A percentile compares a stretch with the other conserved stretches of the same genome.
Evolutionary conservation across 225 moss, liverwort and hornwort species (phyloP).

Genomic region (Pleurozium schreberi): DNA sequence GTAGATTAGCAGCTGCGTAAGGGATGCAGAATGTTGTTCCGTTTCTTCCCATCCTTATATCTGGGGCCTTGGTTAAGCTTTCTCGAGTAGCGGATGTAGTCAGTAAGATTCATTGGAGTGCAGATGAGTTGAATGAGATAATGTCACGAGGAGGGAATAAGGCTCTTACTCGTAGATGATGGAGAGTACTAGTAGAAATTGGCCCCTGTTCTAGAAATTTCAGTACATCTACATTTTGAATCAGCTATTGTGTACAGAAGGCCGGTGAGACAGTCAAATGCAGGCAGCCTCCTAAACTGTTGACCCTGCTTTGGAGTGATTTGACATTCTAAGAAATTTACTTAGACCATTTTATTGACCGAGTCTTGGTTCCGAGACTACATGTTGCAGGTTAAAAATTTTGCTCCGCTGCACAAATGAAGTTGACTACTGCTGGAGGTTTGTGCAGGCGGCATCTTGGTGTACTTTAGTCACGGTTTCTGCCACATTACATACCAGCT

Average conservation of each 20-base stretch:
- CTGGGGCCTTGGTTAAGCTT: conserved; percentile 13
- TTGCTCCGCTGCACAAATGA: neutral
- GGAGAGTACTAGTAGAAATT: conserved; percentile 27
- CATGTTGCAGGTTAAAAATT: conserved; percentile 3
- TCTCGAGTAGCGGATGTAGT: conserved; percentile 32
- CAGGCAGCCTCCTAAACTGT: conserved; percentile 25
- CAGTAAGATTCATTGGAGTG: conserved; percentile 24
- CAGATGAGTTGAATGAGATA: conserved; percentile 24
- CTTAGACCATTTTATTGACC: conserved; percentile 19
- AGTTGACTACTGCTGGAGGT: conserved; percentile 5
- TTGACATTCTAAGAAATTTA: conserved; percentile 30
- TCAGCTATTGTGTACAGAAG: conserved; percentile 29
- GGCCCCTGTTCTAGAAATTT: conserved; percentile 15
- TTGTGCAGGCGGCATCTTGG: conserved; percentile 5
- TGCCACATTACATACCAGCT: neutral
- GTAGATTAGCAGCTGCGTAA: conserved; percentile 32
- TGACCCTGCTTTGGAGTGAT: conserved; percentile 26
- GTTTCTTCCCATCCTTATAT: conserved; percentile 13
- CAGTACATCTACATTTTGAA: conserved; percentile 45
- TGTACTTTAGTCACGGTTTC: neutral
- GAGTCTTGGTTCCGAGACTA: conserved; percentile 5
- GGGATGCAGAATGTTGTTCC: conserved; percentile 10
- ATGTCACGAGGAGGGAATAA: conserved; percentile 35
- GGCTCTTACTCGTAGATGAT: conserved; percentile 33
- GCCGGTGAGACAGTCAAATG: conserved; percentile 3